phyloP scores from a whole-genome alignment of 2,329 filamentous ascomycete genomes.

The Cordyceps farinosa region DNA sequence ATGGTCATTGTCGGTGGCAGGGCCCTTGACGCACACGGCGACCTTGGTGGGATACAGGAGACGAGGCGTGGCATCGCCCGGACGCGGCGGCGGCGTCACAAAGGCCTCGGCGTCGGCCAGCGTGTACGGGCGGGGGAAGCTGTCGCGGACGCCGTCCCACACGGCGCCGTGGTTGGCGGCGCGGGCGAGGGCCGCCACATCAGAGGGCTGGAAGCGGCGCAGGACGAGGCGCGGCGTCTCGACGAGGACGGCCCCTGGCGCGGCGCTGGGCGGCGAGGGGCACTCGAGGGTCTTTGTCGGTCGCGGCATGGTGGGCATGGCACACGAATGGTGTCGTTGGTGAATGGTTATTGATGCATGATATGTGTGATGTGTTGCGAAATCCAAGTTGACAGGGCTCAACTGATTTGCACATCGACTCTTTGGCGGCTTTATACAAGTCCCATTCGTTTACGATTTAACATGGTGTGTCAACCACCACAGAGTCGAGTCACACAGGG shows the following conservation, averaged over 20 bases:
- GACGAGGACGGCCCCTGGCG: conserved; percentile 29
- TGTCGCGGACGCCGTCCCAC: conserved; percentile 38
- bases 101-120: conserved; percentile 37
- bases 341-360: not conserved
- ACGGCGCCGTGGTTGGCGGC: conserved; percentile 40
- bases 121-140: conserved; percentile 46
- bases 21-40: conserved; percentile 27
- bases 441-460: too few species aligned
- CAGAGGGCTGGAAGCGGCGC: conserved; percentile 37
- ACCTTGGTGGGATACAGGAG: conserved; percentile 28
- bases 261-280: conserved; percentile 25
- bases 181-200: conserved; percentile 34
- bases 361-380: not conserved
- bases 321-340: not conserved
- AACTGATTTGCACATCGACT: not conserved
- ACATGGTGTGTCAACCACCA: too few species aligned
- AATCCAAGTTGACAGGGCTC: not conserved
- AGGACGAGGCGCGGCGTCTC: conserved; percentile 37
- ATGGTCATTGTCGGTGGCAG: conserved; percentile 19
- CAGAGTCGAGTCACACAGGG: too few species aligned
- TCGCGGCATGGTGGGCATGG: not conserved
- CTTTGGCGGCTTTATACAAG: too few species aligned
- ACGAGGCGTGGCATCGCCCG: too few species aligned
- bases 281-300: conserved; percentile 17
- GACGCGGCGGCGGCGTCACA: conserved; percentile 25